Evolutionary conservation across 257 asterid genomes (phyloP).

Genomic region (Petunia axillaris): DNA sequence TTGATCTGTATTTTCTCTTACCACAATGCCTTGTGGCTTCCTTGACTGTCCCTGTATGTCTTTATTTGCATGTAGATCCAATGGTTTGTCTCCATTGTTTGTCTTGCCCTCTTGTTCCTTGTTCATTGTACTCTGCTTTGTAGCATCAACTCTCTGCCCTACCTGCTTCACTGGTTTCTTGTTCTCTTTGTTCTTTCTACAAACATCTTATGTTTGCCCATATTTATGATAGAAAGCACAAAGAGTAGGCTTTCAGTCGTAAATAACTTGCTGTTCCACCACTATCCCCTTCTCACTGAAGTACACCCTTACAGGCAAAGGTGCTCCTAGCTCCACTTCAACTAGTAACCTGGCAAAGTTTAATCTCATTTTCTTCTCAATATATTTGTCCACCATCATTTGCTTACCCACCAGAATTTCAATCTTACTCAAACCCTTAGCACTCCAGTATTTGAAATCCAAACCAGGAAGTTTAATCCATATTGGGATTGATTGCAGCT

Average conservation of each 20-base stretch:
- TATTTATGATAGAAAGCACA: neutral
- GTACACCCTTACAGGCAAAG: neutral
- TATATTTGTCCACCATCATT: neutral
- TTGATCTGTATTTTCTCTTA: too few relatives aligned
- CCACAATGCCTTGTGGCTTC: too few relatives aligned
- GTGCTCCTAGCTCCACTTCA: neutral
- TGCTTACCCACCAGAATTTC: neutral
- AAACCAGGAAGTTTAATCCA: neutral
- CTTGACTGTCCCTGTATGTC: too few relatives aligned
- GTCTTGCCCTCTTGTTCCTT: too few relatives aligned
- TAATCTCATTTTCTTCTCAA: neutral
- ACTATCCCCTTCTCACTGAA: neutral
- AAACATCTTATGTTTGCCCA: neutral
- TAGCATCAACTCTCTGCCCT: neutral
- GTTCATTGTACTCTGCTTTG: too few relatives aligned
- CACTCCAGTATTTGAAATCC: neutral
- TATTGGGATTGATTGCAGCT: neutral
- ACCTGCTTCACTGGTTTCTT: neutral
- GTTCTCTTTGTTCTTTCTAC: neutral
- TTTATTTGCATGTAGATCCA: too few relatives aligned
- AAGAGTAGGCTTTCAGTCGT: neutral
- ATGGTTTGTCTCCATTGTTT: too few relatives aligned
- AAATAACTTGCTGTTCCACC: neutral
- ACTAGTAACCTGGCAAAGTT: neutral
- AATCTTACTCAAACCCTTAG: neutral